Evolutionary conservation across 139 green algal species (phyloP).

Genomic region (Picochlorum sp.): DNA sequence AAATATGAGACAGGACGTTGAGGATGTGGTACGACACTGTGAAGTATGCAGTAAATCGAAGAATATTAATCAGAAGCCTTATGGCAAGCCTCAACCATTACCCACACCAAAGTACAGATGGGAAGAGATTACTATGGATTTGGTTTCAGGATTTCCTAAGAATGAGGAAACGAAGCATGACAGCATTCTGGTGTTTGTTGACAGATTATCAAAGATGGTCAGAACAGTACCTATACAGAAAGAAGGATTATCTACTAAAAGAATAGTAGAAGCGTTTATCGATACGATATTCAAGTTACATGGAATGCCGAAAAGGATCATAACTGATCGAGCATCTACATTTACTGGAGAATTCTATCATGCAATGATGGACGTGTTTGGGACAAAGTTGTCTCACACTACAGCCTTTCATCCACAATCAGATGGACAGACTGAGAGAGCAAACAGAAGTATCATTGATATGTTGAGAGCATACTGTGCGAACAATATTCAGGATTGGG

Average conservation of each 20-base stretch:
- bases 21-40: not conserved
- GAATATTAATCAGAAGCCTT: not conserved
- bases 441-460: no score
- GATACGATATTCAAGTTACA: no score
- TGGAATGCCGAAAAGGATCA: no score
- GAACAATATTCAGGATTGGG: no score
- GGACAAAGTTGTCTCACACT: no score
- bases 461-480: no score
- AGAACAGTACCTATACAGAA: not conserved
- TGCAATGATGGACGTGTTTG: no score
- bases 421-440: no score
- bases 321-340: no score
- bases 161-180: conserved; percentile 16
- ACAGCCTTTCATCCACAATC: no score
- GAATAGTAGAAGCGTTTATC: no score
- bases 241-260: conserved; percentile 18
- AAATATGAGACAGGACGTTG: conserved; percentile 1
- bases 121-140: conserved; percentile 40
- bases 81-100: conserved; percentile 18
- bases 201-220: conserved; percentile 44
- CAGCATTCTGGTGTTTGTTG: conserved; percentile 43
- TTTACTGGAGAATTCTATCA: no score
- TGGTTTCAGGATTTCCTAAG: conserved; percentile 43
- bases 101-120: conserved; percentile 26
- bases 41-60: not conserved